A percentile compares a stretch with the other conserved stretches of the same genome.
Conservation (phyloP, 2,329 filamentous ascomycete genomes). For the Colletotrichum lentis region DNA sequence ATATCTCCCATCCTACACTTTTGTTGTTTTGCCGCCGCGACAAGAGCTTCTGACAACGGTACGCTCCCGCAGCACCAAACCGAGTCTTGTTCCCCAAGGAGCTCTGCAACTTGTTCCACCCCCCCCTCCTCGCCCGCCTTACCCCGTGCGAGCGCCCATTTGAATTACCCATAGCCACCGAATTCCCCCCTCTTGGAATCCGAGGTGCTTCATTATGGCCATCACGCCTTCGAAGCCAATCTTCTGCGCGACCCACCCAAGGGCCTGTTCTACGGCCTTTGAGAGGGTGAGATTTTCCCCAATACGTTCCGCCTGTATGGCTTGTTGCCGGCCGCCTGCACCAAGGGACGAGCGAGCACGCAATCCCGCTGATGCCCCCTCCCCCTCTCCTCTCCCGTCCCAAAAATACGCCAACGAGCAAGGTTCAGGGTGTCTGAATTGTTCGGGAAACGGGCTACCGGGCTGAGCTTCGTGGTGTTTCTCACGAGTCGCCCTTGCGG, state of each 20-base stretch:
- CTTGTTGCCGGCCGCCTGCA: conserved; percentile 4
- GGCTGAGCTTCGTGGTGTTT: conserved; percentile 2
- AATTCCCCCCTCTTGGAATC: conserved; percentile 26
- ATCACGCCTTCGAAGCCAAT: conserved; percentile 76
- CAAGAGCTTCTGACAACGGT: conserved; percentile 37
- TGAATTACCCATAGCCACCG: conserved; percentile 13
- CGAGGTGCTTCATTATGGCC: conserved; percentile 40
- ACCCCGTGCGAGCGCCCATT: conserved; percentile 19
- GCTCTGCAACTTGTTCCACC: conserved; percentile 33
- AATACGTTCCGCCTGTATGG: conserved; percentile 24
- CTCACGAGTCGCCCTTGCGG: no score
- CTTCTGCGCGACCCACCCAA: conserved; percentile 92
- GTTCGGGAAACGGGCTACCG: not conserved
- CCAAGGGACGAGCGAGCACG: conserved; percentile 13
- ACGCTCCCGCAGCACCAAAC: not conserved
- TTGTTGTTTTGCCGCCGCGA: conserved; percentile 27
- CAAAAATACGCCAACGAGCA: conserved; percentile 11
- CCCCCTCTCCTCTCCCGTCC: not conserved
- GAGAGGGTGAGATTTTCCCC: conserved; percentile 75
- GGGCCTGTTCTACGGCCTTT: conserved; percentile 96
- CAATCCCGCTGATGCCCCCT: conserved; percentile 18
- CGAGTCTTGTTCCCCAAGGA: conserved; percentile 10
- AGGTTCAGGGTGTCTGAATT: conserved; percentile 35
- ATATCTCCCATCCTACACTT: conserved; percentile 19
- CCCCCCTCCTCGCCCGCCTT: conserved; percentile 21